Percentiles rank a stretch among this genome's conserved stretches.
Evolutionary conservation across 306 rosid genomes (phyloP).

Genomic region (Ormosia emarginata): DNA sequence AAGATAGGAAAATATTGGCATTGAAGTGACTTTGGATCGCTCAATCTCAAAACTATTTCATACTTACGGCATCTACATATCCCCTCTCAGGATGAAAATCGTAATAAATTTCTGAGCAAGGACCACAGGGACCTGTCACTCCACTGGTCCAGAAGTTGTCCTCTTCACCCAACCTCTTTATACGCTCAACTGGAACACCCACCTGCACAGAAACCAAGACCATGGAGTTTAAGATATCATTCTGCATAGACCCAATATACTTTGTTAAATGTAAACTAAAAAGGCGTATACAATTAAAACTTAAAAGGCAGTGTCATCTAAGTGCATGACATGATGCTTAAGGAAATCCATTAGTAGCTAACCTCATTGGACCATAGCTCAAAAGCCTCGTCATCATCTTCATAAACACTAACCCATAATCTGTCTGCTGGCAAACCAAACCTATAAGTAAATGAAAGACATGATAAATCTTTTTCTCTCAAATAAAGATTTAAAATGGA

Average conservation of each 20-base stretch:
- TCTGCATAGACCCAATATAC: background rate
- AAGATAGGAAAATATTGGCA: background rate
- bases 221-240: background rate
- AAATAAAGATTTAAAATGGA: background rate
- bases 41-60: background rate
- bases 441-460: conserved; percentile 41
- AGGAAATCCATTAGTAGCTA: conserved; percentile 12
- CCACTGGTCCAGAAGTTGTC: conserved; percentile 98
- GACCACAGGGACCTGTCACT: conserved; percentile 92
- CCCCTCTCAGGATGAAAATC: conserved; percentile 92
- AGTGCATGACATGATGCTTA: background rate
- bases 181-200: conserved; percentile 76
- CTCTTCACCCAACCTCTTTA: conserved; percentile 87
- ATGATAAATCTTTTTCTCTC: background rate
- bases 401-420: conserved; percentile 84
- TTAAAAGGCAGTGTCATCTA: background rate
- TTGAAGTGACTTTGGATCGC: conserved; percentile 9
- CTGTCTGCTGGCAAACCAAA: conserved; percentile 67
- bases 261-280: background rate
- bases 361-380: conserved; percentile 78
- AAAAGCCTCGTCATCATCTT: conserved; percentile 82
- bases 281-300: background rate
- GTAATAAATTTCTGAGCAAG: conserved; percentile 93
- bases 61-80: conserved; percentile 54
- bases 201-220: conserved; percentile 47